Conservation (phyloP, 2,329 filamentous ascomycete species). For the Ophiostoma sp. region DNA sequence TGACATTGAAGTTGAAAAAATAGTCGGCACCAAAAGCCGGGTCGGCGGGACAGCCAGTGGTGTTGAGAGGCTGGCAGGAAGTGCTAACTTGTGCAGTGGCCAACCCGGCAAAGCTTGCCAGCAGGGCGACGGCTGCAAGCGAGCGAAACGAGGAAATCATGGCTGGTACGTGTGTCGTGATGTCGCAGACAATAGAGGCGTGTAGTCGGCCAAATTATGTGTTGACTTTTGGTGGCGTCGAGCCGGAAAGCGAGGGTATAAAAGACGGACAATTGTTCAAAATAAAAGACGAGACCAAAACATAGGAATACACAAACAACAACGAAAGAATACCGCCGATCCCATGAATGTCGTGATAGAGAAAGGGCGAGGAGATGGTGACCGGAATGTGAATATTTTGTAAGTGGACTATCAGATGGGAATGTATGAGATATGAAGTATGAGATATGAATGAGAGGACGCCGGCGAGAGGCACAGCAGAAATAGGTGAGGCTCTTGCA, state of each 20-base stretch:
- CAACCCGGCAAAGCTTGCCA: conserved; percentile 13
- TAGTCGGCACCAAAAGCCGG: conserved; percentile 62
- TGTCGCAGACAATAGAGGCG: neutral
- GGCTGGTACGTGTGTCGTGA: neutral
- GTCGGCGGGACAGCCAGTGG: conserved; percentile 61
- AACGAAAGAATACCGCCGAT: neutral
- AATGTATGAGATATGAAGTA: neutral
- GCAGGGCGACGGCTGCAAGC: neutral
- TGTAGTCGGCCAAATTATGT: neutral
- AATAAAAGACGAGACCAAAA: neutral
- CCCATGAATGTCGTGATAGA: conserved; percentile 1
- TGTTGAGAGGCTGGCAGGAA: conserved; percentile 69
- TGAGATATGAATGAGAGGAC: neutral
- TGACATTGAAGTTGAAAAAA: conserved; percentile 59
- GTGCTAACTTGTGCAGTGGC: conserved; percentile 66
- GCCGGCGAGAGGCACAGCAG: conserved; percentile 7
- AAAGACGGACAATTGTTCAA: neutral
- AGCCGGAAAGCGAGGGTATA: neutral
- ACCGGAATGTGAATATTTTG: neutral
- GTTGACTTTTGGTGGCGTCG: neutral
- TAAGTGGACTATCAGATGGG: neutral
- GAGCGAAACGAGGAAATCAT: conserved; percentile 1
- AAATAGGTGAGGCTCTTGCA: neutral
- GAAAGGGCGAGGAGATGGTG: neutral
- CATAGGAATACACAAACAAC: neutral